Conservation (phyloP, 2,329 filamentous ascomycete species). For the Alternaria sp. region DNA sequence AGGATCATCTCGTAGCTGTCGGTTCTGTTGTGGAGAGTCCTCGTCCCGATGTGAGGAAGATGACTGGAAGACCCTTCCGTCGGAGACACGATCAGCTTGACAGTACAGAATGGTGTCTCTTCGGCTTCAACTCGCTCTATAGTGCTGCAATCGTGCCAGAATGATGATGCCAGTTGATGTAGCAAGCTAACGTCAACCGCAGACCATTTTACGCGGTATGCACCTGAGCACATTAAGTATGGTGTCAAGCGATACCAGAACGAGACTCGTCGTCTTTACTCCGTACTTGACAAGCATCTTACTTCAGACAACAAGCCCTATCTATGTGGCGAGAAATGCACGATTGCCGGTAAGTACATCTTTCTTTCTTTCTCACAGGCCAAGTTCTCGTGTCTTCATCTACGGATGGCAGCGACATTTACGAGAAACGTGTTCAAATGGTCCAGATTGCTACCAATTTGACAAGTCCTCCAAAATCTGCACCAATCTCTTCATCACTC, state of each 20-base stretch:
- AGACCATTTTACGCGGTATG: conserved; percentile 85
- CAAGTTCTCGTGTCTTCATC: neutral
- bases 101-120: neutral
- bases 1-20: neutral
- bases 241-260: conserved; percentile 83
- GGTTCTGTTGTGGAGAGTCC: neutral
- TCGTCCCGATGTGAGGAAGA: neutral
- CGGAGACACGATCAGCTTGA: neutral
- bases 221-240: conserved; percentile 82
- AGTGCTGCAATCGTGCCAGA: neutral
- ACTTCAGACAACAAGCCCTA: conserved; percentile 59
- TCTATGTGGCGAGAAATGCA: conserved; percentile 70
- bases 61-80: neutral
- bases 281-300: conserved; percentile 77
- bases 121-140: neutral
- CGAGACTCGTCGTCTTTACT: conserved; percentile 83
- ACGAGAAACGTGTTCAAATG: neutral
- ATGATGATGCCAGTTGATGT: neutral
- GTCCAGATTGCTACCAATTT: neutral
- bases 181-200: conserved; percentile 13
- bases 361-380: neutral
- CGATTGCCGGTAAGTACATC: conserved; percentile 54
- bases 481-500: neutral
- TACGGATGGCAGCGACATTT: neutral
- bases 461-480: neutral